Base-by-base conservation (phyloP, 768 basidiomycete species). In the Psilocybe cubensis region DNA sequence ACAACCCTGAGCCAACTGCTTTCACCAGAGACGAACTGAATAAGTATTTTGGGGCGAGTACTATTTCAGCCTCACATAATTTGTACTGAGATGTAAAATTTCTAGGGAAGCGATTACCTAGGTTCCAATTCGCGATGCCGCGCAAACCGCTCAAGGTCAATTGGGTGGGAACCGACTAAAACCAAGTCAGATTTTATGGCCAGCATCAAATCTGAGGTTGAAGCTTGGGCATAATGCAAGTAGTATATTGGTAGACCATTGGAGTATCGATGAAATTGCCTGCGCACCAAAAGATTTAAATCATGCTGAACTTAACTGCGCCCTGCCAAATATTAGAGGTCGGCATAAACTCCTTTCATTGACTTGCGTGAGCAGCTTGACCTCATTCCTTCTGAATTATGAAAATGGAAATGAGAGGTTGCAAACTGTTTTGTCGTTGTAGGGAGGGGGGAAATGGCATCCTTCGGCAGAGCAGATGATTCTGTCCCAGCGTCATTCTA, bases 1-100 rank as follows among this genome's bases (percentile, higher is more conserved):
- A 69, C 47, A 74, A 53, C 49, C 57, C 69, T 25, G 79, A 73
- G 54, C 80, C 81, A 3, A 80, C 78, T 0, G 61, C 75, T 0
- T 84, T 85, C 60, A 78, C 77, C 4, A 63, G 76, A 46, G 77
- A 76, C 58, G 81, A 84, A 45, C 63, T 80, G 11, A 66, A 75
- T 49, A 78, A 78, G 53, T 80, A 81, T 58, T 66, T 60, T 41
- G 57, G 23, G 54, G 74, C 74, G 52, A 17, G 68, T 28, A 25
- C n/a, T n/a, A n/a, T n/a, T n/a, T n/a, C n/a, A n/a, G n/a, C n/a
- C 20, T 35, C 25, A 14, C 2, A n/a, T 14, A 21, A 24, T n/a
- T 27, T 10, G 2, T 11, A 21, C 3, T n/a, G n/a, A n/a, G n/a
- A n/a, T n/a, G n/a, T n/a, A n/a, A n/a, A n/a, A n/a, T 43, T 49